These are phyloP conservation scores for Zygoascus sp. DNA, from an alignment of 1,139 yeast species.

Conservation along the genomic window DNA sequence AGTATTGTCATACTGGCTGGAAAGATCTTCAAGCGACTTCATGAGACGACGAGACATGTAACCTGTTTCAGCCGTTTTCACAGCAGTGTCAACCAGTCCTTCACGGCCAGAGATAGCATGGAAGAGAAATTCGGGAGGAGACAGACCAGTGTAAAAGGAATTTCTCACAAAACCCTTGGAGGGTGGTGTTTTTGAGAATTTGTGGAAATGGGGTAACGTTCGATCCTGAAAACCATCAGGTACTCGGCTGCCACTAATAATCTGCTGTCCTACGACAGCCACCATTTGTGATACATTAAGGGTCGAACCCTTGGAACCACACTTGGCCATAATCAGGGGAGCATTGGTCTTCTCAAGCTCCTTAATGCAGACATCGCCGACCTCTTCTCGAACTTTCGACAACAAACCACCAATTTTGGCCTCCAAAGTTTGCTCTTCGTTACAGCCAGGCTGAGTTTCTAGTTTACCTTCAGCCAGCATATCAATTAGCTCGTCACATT, in stretches of 20 bases:
- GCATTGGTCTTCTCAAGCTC: conserved; percentile 90
- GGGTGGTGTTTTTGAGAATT: conserved; percentile 94
- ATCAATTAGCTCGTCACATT: conserved; percentile 88
- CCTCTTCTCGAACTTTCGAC: conserved; percentile 97
- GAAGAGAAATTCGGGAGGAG: conserved; percentile 95
- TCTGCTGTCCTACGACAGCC: conserved; percentile 99
- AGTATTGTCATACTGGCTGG: conserved; percentile 89
- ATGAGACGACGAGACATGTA: conserved; percentile 98
- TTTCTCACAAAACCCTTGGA: conserved; percentile 97
- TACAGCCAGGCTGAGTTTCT: conserved; percentile 98
- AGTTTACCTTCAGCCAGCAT: conserved; percentile 78
- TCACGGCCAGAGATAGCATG: conserved; percentile 99
- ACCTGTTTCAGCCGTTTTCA: conserved; percentile 98
- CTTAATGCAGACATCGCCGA: conserved; percentile 93
- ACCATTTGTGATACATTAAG: conserved; percentile 99
- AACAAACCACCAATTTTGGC: conserved; percentile 94
- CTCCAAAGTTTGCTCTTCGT: conserved; percentile 96
- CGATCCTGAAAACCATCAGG: conserved; percentile 99
- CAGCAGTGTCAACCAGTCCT: conserved; percentile 98
- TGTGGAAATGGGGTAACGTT: conserved; percentile 93
- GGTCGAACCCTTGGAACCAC: conserved; percentile 99
- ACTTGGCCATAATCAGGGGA: conserved; percentile 97
- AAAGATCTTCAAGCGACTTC: conserved; percentile 96
- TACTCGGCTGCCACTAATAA: conserved; percentile 97
- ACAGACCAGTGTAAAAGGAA: conserved; percentile 87